These are phyloP conservation scores for Eucalyptus lansdowneana DNA, from an alignment of 345 rosid species.

Conservation along the genomic window DNA sequence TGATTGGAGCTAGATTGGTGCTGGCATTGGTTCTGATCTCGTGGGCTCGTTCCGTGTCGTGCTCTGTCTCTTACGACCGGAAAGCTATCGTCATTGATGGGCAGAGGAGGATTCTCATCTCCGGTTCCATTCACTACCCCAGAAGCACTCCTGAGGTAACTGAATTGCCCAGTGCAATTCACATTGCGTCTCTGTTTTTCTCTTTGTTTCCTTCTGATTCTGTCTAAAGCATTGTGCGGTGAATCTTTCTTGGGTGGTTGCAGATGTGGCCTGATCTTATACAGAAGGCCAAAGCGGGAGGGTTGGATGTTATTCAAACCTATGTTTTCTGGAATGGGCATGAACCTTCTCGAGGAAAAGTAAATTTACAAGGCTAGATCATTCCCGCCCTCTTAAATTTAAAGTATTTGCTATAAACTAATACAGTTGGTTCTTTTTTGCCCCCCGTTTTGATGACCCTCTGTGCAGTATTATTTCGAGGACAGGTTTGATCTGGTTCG, in stretches of 20 bases:
- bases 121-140: slow-evolving; percentile 59
- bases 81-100: slow-evolving; percentile 45
- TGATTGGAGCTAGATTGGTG: not conserved
- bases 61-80: slow-evolving; percentile 25
- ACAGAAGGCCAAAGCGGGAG: slow-evolving; percentile 69
- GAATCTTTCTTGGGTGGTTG: not conserved
- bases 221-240: not conserved
- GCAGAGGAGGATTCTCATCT: slow-evolving; percentile 32
- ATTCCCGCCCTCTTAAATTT: not conserved
- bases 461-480: slow-evolving; percentile 20
- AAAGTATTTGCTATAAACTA: not conserved
- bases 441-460: not conserved
- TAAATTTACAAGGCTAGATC: not conserved
- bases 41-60: not conserved
- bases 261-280: slow-evolving; percentile 85
- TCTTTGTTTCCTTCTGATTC: not conserved
- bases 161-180: not conserved
- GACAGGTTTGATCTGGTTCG: slow-evolving; percentile 22
- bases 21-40: not conserved
- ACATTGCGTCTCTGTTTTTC: not conserved
- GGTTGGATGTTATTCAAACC: slow-evolving; percentile 72
- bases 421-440: not conserved
- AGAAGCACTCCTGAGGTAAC: slow-evolving; percentile 52
- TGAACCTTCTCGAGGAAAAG: slow-evolving; percentile 32
- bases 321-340: slow-evolving; percentile 80